Conservation (phyloP, 305 asterid species). For the Plantago rigida region DNA sequence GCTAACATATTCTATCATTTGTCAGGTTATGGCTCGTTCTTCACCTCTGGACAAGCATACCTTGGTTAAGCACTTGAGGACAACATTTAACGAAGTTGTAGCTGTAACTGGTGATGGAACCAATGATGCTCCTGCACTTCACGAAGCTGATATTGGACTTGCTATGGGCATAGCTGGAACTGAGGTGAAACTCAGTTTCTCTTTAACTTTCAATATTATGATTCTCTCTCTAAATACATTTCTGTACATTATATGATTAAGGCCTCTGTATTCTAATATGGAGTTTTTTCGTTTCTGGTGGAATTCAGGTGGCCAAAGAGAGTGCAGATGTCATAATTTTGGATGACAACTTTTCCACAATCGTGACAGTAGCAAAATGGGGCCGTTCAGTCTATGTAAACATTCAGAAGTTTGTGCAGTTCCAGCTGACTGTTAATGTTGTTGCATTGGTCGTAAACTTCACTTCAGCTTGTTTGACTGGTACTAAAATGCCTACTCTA, state of each 20-base stretch:
- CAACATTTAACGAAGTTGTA: conserved; percentile 87
- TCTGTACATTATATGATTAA: background rate
- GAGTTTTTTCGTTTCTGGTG: conserved; percentile 8
- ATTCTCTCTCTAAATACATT: background rate
- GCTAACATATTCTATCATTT: background rate
- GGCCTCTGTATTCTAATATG: too few species aligned
- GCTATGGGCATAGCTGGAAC: conserved; percentile 99
- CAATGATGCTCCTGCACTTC: conserved; percentile 97
- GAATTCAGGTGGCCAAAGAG: conserved; percentile 82
- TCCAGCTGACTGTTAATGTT: conserved; percentile 85
- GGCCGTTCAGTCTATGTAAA: conserved; percentile 85
- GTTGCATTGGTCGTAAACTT: conserved; percentile 79
- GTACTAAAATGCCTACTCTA: conserved; percentile 26
- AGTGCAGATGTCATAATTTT: conserved; percentile 89
- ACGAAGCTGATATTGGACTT: conserved; percentile 97
- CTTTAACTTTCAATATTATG: background rate
- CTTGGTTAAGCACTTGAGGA: conserved; percentile 77
- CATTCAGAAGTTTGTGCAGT: conserved; percentile 91
- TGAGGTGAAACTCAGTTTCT: conserved; percentile 46
- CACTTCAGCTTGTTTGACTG: conserved; percentile 78
- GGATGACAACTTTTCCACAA: conserved; percentile 91
- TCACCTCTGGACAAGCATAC: conserved; percentile 93
- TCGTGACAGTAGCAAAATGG: conserved; percentile 89
- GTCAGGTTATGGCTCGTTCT: conserved; percentile 94
- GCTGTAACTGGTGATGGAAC: conserved; percentile 99